Evolutionary conservation across 2,329 filamentous ascomycete species (phyloP).

Genomic region (Pseudopithomyces maydicus): DNA sequence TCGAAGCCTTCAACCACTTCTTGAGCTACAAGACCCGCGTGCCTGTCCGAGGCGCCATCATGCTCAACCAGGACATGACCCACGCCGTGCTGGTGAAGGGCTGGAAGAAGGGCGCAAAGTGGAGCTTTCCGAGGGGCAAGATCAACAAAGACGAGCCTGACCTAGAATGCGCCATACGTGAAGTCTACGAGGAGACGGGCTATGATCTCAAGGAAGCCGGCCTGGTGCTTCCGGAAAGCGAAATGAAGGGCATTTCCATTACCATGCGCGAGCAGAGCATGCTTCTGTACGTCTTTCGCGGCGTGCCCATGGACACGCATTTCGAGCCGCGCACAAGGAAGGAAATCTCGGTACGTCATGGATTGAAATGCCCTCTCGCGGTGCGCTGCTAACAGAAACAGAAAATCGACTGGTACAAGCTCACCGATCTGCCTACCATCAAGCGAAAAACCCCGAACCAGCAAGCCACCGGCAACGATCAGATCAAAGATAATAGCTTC

Average conservation of each 20-base stretch:
- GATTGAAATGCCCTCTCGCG: too few species aligned
- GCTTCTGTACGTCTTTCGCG: slow-evolving; percentile 87
- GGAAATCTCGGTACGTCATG: slow-evolving; percentile 73
- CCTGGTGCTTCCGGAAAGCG: slow-evolving; percentile 70
- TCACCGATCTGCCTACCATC: slow-evolving; percentile 84
- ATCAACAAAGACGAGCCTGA: slow-evolving; percentile 98
- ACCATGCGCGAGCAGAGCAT: slow-evolving; percentile 93
- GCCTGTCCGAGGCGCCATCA: slow-evolving; percentile 89
- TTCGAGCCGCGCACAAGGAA: slow-evolving; percentile 93
- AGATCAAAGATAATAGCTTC: slow-evolving; percentile 79
- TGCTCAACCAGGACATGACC: slow-evolving; percentile 95
- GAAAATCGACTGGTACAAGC: slow-evolving; percentile 91
- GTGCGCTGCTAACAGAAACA: slow-evolving; percentile 16
- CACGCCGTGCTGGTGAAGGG: slow-evolving; percentile 91
- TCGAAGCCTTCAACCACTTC: slow-evolving; percentile 87
- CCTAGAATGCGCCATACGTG: slow-evolving; percentile 88
- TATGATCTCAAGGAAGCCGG: slow-evolving; percentile 79
- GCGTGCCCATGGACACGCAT: slow-evolving; percentile 81
- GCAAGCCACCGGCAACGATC: slow-evolving; percentile 58
- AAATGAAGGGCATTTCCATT: slow-evolving; percentile 83
- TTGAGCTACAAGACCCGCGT: slow-evolving; percentile 92
- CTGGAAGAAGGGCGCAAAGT: slow-evolving; percentile 95
- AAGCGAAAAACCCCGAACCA: slow-evolving; percentile 69
- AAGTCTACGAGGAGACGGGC: slow-evolving; percentile 96
- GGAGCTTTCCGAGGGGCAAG: slow-evolving; percentile 96